Evolutionary conservation across 805 yeast species (phyloP), one percentile per base, ranked within the genome.

Genomic region (Metschnikowia hibisci): DNA sequence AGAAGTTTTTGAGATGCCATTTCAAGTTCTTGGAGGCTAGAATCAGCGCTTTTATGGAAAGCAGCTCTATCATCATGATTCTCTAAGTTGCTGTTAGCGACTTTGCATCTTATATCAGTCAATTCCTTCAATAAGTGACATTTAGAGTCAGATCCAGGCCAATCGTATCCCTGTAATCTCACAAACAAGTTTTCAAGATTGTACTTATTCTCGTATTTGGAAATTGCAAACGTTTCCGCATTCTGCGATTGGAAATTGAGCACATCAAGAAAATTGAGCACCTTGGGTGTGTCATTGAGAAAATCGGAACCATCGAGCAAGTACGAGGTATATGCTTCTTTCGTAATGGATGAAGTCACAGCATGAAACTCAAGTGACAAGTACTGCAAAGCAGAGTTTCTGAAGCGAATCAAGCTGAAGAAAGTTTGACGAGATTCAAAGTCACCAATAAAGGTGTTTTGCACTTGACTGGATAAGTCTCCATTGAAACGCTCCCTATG

Each of bases 311-410:
- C 70, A 47, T 74, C 74, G 32, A 82, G 78, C 15, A 89, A 64
- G 4, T 70, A 54, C 4, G 74, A 67, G 20, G 82, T 67, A 50
- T 84, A 83, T 18, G 68, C 63, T 33, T 74, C 66, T 44, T 77
- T 70, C 51, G 80, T 64, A 22, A 84, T 64, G 30, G 80, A 54
- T 6, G 83, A 69, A 15, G 37, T 6, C 11, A 78, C 67, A 43
- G 73, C 73, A 56, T 84, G 89, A n/a, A 91, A 69, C 50, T 88
- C 95, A 42, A 84, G 63, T 13, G 90, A 77, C 46, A 87, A 63
- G 52, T 81, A 79, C 49, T 84, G 85, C 18, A 87, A 64, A 11
- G 84, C 64, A 14, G 73, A 65, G 33, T 80, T 74, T 54, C 96
- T 74, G 49, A 78, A 81, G 32, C 67, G 73, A 39, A 83, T 72